Evolutionary conservation across 2,329 filamentous ascomycete species (phyloP).

Genomic region (Talaromyces islandicus): DNA sequence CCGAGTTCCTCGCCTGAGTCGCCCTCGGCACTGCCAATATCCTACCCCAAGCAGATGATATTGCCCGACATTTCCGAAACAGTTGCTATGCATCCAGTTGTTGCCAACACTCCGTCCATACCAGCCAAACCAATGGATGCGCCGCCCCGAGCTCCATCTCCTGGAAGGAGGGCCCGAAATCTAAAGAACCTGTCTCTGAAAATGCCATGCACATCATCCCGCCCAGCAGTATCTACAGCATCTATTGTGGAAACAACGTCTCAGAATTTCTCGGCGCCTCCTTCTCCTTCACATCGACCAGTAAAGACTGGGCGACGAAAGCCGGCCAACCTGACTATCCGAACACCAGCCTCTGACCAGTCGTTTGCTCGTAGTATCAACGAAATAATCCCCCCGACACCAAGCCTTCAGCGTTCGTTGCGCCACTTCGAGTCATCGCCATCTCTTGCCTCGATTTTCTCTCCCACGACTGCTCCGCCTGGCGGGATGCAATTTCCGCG

Average conservation of each 20-base stretch:
- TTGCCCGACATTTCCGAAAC: slow-evolving; percentile 20
- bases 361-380: slow-evolving; percentile 42
- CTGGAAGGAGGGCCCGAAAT: slow-evolving; percentile 47
- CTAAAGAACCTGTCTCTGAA: slow-evolving; percentile 60
- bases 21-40: slow-evolving; percentile 62
- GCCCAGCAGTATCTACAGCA: slow-evolving; percentile 45
- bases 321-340: slow-evolving; percentile 56
- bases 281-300: slow-evolving; percentile 54
- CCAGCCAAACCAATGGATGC: neutral
- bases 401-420: slow-evolving; percentile 47
- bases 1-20: slow-evolving; percentile 91
- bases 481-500: slow-evolving; percentile 48
- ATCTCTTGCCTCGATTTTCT: slow-evolving; percentile 49
- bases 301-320: slow-evolving; percentile 49
- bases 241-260: slow-evolving; percentile 39
- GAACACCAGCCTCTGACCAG: slow-evolving; percentile 48
- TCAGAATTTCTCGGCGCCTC: slow-evolving; percentile 43
- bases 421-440: slow-evolving; percentile 60
- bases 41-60: slow-evolving; percentile 36
- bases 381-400: slow-evolving; percentile 54
- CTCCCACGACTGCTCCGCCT: slow-evolving; percentile 43
- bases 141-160: slow-evolving; percentile 26
- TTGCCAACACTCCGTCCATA: slow-evolving; percentile 10
- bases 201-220: slow-evolving; percentile 44
- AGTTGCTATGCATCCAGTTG: slow-evolving; percentile 18